Evolutionary conservation across 1,139 yeast species (phyloP), one percentile per base, ranked within the genome.

Genomic region (Blastobotrys raffinosifermentans): DNA sequence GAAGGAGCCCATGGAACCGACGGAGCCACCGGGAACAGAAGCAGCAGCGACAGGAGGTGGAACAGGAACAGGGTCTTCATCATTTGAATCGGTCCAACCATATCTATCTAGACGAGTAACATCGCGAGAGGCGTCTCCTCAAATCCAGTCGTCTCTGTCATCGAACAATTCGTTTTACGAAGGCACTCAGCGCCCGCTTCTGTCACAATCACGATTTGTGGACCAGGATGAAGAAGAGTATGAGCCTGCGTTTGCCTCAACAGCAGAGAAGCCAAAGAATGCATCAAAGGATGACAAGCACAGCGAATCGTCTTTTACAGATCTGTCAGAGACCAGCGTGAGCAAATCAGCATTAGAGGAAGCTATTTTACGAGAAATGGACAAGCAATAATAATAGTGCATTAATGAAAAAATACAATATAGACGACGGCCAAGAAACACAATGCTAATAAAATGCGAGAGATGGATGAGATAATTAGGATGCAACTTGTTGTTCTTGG

Each of bases 301-400:
- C n/a, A 38, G 35, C 33, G 25, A 35, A 10, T 27, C 35, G 2
- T 36, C 45, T 17, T 44, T 47, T 26, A 44, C 48, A 10, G 51
- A 47, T 18, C 22, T 47, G 19, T 39, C 43, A 41, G 63, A 60
- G 16, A 51, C 60, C 21, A 67, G 72, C 39, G 56, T 69, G 4
- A 62, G 68, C 36, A 64, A 65, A 40, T 67, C 72, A 1, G 73
- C 72, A 1, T 46, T 69, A 23, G 73, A 67, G 40, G 73, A 69
- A 36, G 73, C 73, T 1, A 37, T 47, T 13, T 41, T 65, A 32
- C 47, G 61, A 49, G 65, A 63, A 21, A 41, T 37, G 33, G 58
- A 13, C 31, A 16, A 14, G n/a, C n/a, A 20, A n/a, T 8, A 8
- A 20, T 8, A 20, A n/a, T 8, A n/a, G n/a, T n/a, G n/a, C n/a